Conservation (phyloP, 345 rosid species). For the Citropsis articulata region DNA sequence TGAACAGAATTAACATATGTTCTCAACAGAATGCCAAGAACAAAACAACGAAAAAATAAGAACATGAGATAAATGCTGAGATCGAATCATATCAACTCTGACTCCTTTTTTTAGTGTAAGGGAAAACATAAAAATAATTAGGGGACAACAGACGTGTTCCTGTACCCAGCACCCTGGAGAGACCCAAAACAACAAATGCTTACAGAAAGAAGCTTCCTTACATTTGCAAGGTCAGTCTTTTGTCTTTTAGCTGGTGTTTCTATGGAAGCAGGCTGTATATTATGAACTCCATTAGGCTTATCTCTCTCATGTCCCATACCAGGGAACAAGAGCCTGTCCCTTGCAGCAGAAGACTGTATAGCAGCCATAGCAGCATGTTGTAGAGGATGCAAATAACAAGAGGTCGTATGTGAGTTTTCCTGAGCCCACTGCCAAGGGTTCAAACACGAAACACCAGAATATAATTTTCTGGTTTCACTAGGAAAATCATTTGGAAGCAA, state of each 20-base stretch:
- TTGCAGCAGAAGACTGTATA: conserved; percentile 77
- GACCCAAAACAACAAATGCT: not conserved
- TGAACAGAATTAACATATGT: too few species aligned
- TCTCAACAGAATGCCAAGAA: too few species aligned
- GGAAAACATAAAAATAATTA: too few species aligned
- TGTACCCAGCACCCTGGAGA: not conserved
- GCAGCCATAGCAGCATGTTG: conserved; percentile 80
- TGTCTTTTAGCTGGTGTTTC: conserved; percentile 58
- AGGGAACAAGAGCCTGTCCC: conserved; percentile 70
- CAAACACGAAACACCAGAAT: conserved; percentile 52
- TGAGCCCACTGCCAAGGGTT: conserved; percentile 70
- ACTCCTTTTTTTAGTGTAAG: too few species aligned
- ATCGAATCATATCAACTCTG: too few species aligned
- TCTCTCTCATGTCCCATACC: conserved; percentile 16
- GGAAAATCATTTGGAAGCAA: conserved; percentile 22
- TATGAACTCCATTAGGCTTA: conserved; percentile 27
- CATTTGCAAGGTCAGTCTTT: conserved; percentile 37
- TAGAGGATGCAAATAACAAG: conserved; percentile 63
- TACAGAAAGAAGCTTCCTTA: conserved; percentile 26
- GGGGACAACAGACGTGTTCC: not conserved
- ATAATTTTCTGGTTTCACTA: conserved; percentile 20
- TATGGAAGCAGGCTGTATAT: conserved; percentile 20
- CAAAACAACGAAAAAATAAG: too few species aligned
- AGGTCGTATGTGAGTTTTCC: conserved; percentile 22
- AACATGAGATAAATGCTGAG: too few species aligned